A percentile compares a stretch with the other conserved stretches of the same genome.
Evolutionary conservation across 139 green algal genomes (phyloP).

Genomic region (Asterochloris erici): DNA sequence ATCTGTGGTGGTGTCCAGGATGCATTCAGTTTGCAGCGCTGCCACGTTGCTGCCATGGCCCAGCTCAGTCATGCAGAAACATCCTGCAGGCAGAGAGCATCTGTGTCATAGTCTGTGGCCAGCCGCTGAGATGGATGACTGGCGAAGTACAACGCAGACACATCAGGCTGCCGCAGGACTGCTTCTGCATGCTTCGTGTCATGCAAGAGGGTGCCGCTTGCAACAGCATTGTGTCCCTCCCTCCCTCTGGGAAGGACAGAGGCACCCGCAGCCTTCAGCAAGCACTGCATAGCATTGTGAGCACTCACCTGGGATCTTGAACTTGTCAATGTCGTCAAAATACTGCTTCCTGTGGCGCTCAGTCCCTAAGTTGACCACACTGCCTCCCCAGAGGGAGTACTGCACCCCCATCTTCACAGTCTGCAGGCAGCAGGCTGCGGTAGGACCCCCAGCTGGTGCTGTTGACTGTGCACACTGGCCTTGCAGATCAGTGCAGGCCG

Average conservation of each 20-base stretch:
- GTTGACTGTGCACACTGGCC: too few relatives aligned
- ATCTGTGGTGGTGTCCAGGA: conserved; percentile 71
- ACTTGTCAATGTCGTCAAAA: conserved; percentile 80
- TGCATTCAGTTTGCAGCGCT: conserved; percentile 70
- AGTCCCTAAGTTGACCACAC: conserved; percentile 71
- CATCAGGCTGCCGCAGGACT: neutral
- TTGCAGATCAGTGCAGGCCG: neutral
- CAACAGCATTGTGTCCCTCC: too few relatives aligned
- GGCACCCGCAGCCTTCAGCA: neutral
- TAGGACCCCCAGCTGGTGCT: too few relatives aligned
- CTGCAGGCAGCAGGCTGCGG: conserved; percentile 1
- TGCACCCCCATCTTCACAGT: conserved; percentile 84
- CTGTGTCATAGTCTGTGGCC: neutral
- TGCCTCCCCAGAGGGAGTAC: conserved; percentile 71
- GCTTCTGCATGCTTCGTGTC: neutral
- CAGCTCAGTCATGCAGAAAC: conserved; percentile 91
- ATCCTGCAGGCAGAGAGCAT: conserved; percentile 41
- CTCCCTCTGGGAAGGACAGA: neutral
- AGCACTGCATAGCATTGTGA: neutral
- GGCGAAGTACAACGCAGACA: neutral
- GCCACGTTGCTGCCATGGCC: conserved; percentile 80
- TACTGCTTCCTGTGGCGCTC: conserved; percentile 64
- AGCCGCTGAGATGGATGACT: neutral
- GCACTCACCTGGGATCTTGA: conserved; percentile 33
- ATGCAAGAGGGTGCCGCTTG: neutral